These are phyloP conservation scores for Phialophora macrospora DNA, from an alignment of 2,329 filamentous ascomycete species.

Conservation along the genomic window DNA sequence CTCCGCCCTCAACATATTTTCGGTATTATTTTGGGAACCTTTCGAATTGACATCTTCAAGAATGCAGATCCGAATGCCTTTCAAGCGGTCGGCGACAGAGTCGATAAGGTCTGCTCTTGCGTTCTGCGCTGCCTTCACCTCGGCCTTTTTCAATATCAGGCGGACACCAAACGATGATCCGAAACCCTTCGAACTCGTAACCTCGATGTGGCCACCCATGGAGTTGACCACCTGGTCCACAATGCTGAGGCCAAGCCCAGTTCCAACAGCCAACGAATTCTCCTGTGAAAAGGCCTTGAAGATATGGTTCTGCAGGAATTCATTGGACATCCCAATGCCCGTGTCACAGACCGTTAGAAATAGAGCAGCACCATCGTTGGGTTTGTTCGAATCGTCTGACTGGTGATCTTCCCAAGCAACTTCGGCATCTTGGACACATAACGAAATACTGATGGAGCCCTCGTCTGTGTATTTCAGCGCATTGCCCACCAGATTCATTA, in stretches of 20 bases:
- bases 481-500: slow-evolving; percentile 58
- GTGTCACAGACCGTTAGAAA: slow-evolving; percentile 41
- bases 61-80: slow-evolving; percentile 45
- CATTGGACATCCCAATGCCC: slow-evolving; percentile 41
- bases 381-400: background rate
- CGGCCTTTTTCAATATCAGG: slow-evolving; percentile 4
- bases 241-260: slow-evolving; percentile 65
- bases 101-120: background rate
- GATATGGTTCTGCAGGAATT: slow-evolving; percentile 39
- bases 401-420: background rate
- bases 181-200: slow-evolving; percentile 39
- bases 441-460: slow-evolving; percentile 47
- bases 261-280: slow-evolving; percentile 59
- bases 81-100: background rate
- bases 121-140: background rate
- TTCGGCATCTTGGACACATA: background rate
- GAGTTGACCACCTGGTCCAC: slow-evolving; percentile 50
- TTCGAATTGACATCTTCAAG: slow-evolving; percentile 12
- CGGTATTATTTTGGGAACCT: slow-evolving; percentile 5
- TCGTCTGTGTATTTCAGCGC: slow-evolving; percentile 54
- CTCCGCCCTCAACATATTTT: background rate
- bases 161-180: slow-evolving; percentile 38
- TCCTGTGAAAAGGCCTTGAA: slow-evolving; percentile 68
- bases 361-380: slow-evolving; percentile 5
- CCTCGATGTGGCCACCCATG: slow-evolving; percentile 41